Conservation (phyloP, 2,329 filamentous ascomycete species). For the Cercospora beticola region DNA sequence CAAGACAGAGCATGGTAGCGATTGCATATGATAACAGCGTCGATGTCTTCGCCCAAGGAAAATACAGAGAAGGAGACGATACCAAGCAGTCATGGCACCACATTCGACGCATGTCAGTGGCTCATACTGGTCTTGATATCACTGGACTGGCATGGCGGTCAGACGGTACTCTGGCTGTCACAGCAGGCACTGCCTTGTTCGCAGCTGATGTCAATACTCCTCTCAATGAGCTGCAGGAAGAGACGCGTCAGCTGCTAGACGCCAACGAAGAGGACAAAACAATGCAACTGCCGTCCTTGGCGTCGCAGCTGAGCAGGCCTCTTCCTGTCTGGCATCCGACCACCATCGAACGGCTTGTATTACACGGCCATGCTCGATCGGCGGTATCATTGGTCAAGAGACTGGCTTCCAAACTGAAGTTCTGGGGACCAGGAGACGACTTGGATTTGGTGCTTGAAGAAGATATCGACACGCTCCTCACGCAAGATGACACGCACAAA, state of each 20-base stretch:
- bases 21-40: slow-evolving; percentile 28
- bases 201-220: slow-evolving; percentile 76
- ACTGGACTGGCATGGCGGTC: slow-evolving; percentile 64
- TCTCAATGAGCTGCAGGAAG: slow-evolving; percentile 56
- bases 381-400: slow-evolving; percentile 72
- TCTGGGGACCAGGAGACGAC: slow-evolving; percentile 74
- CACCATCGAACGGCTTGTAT: slow-evolving; percentile 80
- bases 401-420: slow-evolving; percentile 76
- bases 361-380: slow-evolving; percentile 70
- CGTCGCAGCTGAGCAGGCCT: slow-evolving; percentile 68
- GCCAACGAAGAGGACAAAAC: background rate
- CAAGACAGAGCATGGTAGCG: slow-evolving; percentile 31
- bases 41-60: slow-evolving; percentile 31
- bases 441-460: slow-evolving; percentile 71
- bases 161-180: slow-evolving; percentile 80
- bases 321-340: slow-evolving; percentile 91
- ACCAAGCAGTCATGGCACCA: slow-evolving; percentile 25
- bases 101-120: slow-evolving; percentile 30
- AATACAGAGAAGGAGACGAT: slow-evolving; percentile 27
- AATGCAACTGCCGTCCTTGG: slow-evolving; percentile 17
- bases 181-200: slow-evolving; percentile 87
- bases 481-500: slow-evolving; percentile 39
- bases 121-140: slow-evolving; percentile 28
- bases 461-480: slow-evolving; percentile 7
- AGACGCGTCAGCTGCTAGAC: slow-evolving; percentile 24